Evolutionary conservation across 345 rosid genomes (phyloP), one percentile per base, ranked within the genome.

Genomic region (Firmiana major): DNA sequence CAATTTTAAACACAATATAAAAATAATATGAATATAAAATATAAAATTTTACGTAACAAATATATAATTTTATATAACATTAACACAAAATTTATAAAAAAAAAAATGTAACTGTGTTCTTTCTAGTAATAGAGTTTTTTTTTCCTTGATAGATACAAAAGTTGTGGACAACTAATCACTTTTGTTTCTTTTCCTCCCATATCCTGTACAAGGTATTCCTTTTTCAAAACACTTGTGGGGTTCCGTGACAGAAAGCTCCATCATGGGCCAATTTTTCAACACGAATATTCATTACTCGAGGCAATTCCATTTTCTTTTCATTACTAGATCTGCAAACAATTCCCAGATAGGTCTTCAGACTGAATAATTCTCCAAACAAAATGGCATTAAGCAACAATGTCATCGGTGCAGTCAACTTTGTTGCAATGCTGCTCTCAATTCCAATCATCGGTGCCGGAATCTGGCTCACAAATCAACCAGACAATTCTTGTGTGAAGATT

Each of bases 351-450:
- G 64, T 46, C 70, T 73, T 58, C 13, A 15, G 63, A 10, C 28
- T 4, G 12, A 21, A 3, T 11, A 58, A 9, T 58, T 19, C 34
- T 16, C 36, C n/a, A 49, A 36, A 51, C 67, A 79, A 68, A 6
- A 95, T 95, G 99, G 91, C 97, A 36, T 77, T 95, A n/a, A 93
- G 97, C 93, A 90, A 84, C 82, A 93, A 95, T 72, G 91, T 93
- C 46, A 90, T 93, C 6, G 97, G 96, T 31, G 93, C 91, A 60
- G 90, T 93, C 59, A 95, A 93, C 94, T 90, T 95, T 72, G 88
- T 89, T 15, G 88, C 97, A 22, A 85, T 93, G 83, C 92, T 95
- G 24, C 94, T 95, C 28, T 92, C 99, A 0, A 84, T 93, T 12
- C 99, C 97, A 1, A 71, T 95, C 76, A 91, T 95, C 62, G 99